Evolutionary conservation across 2,329 filamentous ascomycete genomes (phyloP), one percentile per base, ranked within the genome.

Genomic region (Pseudocercospora crystallina): DNA sequence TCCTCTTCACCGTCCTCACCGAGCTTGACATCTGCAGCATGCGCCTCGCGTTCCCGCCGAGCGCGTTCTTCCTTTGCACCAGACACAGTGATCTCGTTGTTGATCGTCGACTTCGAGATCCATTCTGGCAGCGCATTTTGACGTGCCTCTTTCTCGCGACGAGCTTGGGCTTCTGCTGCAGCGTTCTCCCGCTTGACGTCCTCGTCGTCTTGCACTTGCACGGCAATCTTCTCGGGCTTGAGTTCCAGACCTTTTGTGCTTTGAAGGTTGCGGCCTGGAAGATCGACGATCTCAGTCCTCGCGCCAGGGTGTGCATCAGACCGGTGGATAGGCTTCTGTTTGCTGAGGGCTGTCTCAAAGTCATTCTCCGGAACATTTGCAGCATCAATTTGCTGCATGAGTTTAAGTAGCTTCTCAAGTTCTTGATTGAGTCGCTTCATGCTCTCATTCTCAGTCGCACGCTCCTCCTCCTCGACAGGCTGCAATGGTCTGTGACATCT

Each of bases 371-470:
- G 88, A 5, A 95, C 83, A 33, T 83, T 76, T 5, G 85, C 78
- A n/a, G 80, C 77, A 65, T 94, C 89, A 53, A 95, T 89, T 63
- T 86, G 80, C 48, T 86, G 86, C 56, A 95, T 76, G 47, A 90
- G 77, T 51, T 87, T 82, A 49, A 87, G 86, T 59, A 94, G 84
- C 62, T 89, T 89, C 60, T 84, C 85, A 69, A 92, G 85, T 67
- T 92, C 86, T 61, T 84, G 83, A 70, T 92, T 92, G 62, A 94
- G 76, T 40, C 84, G 79, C 15, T 85, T 87, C 40, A 85, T 85
- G 61, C 86, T 82, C 69, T 89, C 85, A 51, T 72, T 70, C 45
- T 70, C 69, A 38, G 61, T 67, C 30, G 60, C 63, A 49, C 84
- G 80, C 33, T 84, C 82, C 53, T 88, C 82, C 34, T 83, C 79